Conservation (phyloP, 2,329 filamentous ascomycete genomes). For the Diplodia scrobiculata region DNA sequence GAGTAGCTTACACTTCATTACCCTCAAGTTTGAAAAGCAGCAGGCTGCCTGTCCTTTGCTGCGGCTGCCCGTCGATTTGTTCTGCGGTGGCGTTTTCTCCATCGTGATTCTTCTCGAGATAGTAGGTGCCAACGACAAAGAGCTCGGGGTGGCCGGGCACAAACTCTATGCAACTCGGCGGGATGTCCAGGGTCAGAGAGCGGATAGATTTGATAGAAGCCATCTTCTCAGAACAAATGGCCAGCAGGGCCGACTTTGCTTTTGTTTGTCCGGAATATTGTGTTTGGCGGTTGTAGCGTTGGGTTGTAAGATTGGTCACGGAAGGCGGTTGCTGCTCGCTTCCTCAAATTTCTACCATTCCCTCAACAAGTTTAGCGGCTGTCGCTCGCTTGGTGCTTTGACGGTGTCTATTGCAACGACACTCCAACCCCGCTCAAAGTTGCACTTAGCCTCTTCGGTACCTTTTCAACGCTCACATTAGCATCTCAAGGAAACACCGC, state of each 20-base stretch:
- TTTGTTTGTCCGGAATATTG: neutral
- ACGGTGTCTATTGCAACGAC: constrained; percentile 1
- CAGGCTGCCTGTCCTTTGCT: constrained; percentile 73
- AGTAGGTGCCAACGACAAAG: constrained; percentile 83
- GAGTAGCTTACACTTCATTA: constrained; percentile 57
- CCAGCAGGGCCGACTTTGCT: too few relatives aligned
- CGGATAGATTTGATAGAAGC: constrained; percentile 48
- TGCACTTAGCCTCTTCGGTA: neutral
- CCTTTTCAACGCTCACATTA: too few relatives aligned
- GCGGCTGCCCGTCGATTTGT: constrained; percentile 46
- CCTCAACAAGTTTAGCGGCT: constrained; percentile 8
- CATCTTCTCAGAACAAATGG: constrained; percentile 32
- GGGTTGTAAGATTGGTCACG: neutral
- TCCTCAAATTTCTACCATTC: constrained; percentile 20
- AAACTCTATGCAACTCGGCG: constrained; percentile 78
- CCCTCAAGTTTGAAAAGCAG: constrained; percentile 63
- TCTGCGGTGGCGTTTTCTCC: constrained; percentile 32
- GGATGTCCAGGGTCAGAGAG: constrained; percentile 63
- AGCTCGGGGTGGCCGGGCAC: constrained; percentile 63
- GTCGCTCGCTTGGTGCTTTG: neutral
- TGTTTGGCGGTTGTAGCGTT: neutral
- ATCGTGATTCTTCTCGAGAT: constrained; percentile 60
- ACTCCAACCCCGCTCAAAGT: neutral
- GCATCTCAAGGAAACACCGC: too few relatives aligned
- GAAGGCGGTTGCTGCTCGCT: neutral